These are phyloP conservation scores for Scheffersomyces ergatensis DNA, from an alignment of 805 yeast genomes.

Conservation along the genomic window DNA sequence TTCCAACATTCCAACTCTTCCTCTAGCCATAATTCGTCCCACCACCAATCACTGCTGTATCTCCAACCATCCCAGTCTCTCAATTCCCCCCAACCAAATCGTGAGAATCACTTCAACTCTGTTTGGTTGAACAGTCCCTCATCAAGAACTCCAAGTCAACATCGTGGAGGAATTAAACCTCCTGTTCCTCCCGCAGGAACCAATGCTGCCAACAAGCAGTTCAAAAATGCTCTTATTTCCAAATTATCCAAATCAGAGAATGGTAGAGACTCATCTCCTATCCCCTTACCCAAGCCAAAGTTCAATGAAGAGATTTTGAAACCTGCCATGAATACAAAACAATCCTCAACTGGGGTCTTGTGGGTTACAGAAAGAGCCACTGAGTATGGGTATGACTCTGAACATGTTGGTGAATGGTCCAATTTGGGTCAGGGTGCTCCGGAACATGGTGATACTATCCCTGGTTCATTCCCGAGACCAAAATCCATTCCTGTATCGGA, in stretches of 20 bases:
- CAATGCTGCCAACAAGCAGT: conserved; percentile 13
- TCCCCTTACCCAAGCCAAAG: conserved; percentile 49
- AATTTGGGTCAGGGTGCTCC: conserved; percentile 67
- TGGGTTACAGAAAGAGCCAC: conserved; percentile 64
- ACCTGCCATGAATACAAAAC: conserved; percentile 59
- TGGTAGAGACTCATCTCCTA: conserved; percentile 43
- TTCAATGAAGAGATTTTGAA: conserved; percentile 44
- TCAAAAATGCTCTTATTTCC: conserved; percentile 15
- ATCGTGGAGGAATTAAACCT: neutral
- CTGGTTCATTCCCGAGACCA: conserved; percentile 58
- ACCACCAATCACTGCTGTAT: neutral
- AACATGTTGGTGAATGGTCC: conserved; percentile 47
- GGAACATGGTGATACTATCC: conserved; percentile 56
- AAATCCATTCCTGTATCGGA: conserved; percentile 44
- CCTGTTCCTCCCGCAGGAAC: conserved; percentile 5
- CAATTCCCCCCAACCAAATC: conserved; percentile 1
- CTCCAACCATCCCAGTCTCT: conserved; percentile 1
- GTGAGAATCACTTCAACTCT: conserved; percentile 14
- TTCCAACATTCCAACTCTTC: conserved; percentile 12
- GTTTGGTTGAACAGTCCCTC: conserved; percentile 17
- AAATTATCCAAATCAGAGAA: conserved; percentile 30
- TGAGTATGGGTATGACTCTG: conserved; percentile 50
- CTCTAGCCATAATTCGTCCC: neutral
- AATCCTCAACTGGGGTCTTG: conserved; percentile 60
- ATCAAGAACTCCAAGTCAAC: conserved; percentile 20